Base-by-base conservation (phyloP, 805 yeast genomes). In the Candida insectorum region DNA sequence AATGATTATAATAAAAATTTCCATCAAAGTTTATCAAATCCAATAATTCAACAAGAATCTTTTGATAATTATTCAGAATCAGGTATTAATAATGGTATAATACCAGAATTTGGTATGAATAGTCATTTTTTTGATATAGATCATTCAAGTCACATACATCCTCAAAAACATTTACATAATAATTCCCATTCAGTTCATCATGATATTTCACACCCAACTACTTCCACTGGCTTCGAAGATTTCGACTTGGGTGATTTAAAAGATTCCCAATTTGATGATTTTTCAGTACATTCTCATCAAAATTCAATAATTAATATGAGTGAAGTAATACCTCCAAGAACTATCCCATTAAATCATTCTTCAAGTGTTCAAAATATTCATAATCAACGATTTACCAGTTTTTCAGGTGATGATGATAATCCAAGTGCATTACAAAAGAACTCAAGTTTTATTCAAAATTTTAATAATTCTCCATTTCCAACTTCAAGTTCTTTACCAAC, bases 211-310 rank as follows among this genome's bases (percentile, higher is more conserved):
- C 8, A 20, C 23, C 8, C 11, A 11, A 8, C 23, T 8, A 8
- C 23, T 11, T 24, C 30, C 9, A 13, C 18, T 8, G 37, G 36
- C 9, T 39, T 36, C 26, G 41, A 28, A 3, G 35, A 39, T 20
- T 36, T 36, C 26, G 43, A 37, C 20, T 12, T 23, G 9, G 12
- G 25, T 17, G 22, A 16, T 16, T 21, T 29, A 11, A 25, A 34
- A n/a, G 32, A 34, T 14, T 8, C 8, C 13, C 13, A 26, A 21
- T 34, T 29, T 16, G 12, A 22, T 23, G 34, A 29, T 3, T 12
- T 32, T 12, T 29, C 24, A 3, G 6, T 32, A 10, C 41, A 39
- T 25, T 39, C 44, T n/a, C 41, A 43, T 24, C 37, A 39, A 14
- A 34, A 31, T 20, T 37, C 42, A 19, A 26, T 43, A 5, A 31